A percentile compares a stretch with the other conserved stretches of the same genome.
These are phyloP conservation scores for Nicotiana otophora DNA, from an alignment of 257 asterid genomes.

Conservation along the genomic window DNA sequence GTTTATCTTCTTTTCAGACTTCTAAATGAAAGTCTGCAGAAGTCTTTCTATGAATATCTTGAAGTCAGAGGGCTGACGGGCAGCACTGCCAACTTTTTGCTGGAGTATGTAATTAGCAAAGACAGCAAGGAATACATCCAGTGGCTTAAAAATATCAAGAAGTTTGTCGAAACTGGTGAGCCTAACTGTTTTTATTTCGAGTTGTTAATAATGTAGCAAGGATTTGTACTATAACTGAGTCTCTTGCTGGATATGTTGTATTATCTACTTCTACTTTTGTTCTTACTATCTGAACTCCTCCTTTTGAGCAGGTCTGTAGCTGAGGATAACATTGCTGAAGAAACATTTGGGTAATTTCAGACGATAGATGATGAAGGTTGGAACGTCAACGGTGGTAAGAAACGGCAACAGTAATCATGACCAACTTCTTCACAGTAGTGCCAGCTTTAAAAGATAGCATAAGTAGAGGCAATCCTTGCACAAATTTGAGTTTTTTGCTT, in stretches of 20 bases:
- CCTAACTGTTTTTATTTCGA: neutral
- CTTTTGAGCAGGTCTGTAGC: neutral
- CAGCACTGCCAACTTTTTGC: constrained; percentile 14
- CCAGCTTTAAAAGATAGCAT: neutral
- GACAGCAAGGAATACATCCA: constrained; percentile 19
- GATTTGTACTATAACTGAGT: neutral
- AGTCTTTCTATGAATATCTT: constrained; percentile 15
- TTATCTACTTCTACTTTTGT: neutral
- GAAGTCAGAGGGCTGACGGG: constrained; percentile 25
- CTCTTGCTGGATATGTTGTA: neutral
- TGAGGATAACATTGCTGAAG: neutral
- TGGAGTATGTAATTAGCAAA: constrained; percentile 23
- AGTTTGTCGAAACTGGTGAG: neutral
- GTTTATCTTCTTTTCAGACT: neutral
- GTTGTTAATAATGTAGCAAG: neutral
- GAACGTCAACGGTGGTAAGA: neutral
- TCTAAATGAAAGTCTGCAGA: neutral
- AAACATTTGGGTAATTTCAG: neutral
- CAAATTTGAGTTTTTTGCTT: neutral
- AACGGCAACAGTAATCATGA: neutral
- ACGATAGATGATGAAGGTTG: neutral
- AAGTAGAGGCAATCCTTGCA: neutral
- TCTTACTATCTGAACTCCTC: neutral
- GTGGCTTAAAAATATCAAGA: constrained; percentile 17
- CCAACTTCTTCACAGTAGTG: neutral